These are phyloP conservation scores for Osmozyma mogii DNA, from an alignment of 805 yeast genomes.

Conservation along the genomic window DNA sequence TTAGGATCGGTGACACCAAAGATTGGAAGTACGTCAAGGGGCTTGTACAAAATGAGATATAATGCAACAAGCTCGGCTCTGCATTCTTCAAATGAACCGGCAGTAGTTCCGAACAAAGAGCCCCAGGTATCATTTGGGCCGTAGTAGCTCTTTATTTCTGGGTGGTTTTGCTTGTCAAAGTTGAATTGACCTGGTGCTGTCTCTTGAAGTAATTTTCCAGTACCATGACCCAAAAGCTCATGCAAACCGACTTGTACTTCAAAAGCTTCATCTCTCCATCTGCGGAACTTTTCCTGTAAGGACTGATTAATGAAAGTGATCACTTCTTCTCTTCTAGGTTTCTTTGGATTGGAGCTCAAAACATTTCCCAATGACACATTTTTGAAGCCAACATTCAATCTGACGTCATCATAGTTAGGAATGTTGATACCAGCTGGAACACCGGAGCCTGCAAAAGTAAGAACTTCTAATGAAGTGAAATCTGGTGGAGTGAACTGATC, in stretches of 20 bases:
- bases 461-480: slow-evolving; percentile 81
- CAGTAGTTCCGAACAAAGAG: slow-evolving; percentile 67
- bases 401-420: slow-evolving; percentile 86
- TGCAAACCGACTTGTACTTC: slow-evolving; percentile 94
- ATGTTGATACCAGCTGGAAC: slow-evolving; percentile 91
- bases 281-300: slow-evolving; percentile 51
- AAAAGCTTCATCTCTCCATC: slow-evolving; percentile 73
- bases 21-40: slow-evolving; percentile 52
- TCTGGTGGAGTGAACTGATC: slow-evolving; percentile 88
- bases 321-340: slow-evolving; percentile 58
- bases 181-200: slow-evolving; percentile 56
- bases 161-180: slow-evolving; percentile 59
- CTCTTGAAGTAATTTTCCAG: slow-evolving; percentile 68
- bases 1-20: slow-evolving; percentile 56
- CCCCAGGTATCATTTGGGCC: slow-evolving; percentile 88
- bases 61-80: slow-evolving; percentile 88
- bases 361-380: slow-evolving; percentile 87
- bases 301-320: slow-evolving; percentile 54
- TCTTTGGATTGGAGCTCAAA: slow-evolving; percentile 55
- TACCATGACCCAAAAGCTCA: slow-evolving; percentile 85
- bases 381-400: slow-evolving; percentile 78
- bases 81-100: slow-evolving; percentile 90
- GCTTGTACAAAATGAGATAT: slow-evolving; percentile 62
- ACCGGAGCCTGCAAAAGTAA: slow-evolving; percentile 85
- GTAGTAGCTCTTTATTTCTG: slow-evolving; percentile 65